A percentile compares a stretch with the other conserved stretches of the same genome.
Conservation (phyloP, 2,329 filamentous ascomycete genomes). For the Fusarium sp. region DNA sequence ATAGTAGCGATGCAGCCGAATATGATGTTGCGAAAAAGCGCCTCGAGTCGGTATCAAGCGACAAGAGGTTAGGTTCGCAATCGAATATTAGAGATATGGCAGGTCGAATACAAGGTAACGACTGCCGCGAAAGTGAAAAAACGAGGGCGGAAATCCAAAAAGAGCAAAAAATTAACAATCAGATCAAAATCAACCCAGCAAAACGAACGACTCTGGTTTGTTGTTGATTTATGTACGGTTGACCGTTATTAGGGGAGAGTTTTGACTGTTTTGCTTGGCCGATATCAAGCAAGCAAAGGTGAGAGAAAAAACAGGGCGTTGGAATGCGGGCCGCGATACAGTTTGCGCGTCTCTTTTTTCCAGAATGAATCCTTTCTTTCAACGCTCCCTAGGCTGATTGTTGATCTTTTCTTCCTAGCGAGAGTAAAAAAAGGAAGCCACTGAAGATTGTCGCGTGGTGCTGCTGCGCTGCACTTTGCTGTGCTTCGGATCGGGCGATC, state of each 20-base stretch:
- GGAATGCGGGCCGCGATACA: constrained; percentile 34
- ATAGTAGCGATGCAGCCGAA: constrained; percentile 1
- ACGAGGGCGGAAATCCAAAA: not conserved
- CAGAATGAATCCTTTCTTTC: not conserved
- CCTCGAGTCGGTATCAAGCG: constrained; percentile 18
- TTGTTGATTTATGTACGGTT: constrained; percentile 9
- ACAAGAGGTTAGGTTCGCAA: not conserved
- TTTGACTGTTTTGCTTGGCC: constrained; percentile 12
- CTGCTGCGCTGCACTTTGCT: not conserved
- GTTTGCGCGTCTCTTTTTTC: constrained; percentile 33
- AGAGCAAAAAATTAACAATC: constrained; percentile 2
- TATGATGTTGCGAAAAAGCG: constrained; percentile 13
- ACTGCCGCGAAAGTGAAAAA: constrained; percentile 15
- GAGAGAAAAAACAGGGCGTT: constrained; percentile 12
- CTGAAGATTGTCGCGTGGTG: constrained; percentile 10
- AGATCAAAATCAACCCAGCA: constrained; percentile 26
- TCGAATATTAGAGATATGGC: constrained; percentile 21
- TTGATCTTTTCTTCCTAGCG: constrained; percentile 13
- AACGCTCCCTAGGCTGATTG: constrained; percentile 4
- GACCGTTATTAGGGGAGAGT: constrained; percentile 15
- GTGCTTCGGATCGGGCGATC: constrained; percentile 23
- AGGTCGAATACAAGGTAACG: constrained; percentile 13
- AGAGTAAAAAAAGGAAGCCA: constrained; percentile 15
- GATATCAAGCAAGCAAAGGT: constrained; percentile 4
- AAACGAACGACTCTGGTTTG: constrained; percentile 32